Percentiles rank a stretch among this genome's conserved stretches.
Evolutionary conservation across 1,284 basidiomycete species (phyloP).

Genomic region (Phellinidium pouzarii): DNA sequence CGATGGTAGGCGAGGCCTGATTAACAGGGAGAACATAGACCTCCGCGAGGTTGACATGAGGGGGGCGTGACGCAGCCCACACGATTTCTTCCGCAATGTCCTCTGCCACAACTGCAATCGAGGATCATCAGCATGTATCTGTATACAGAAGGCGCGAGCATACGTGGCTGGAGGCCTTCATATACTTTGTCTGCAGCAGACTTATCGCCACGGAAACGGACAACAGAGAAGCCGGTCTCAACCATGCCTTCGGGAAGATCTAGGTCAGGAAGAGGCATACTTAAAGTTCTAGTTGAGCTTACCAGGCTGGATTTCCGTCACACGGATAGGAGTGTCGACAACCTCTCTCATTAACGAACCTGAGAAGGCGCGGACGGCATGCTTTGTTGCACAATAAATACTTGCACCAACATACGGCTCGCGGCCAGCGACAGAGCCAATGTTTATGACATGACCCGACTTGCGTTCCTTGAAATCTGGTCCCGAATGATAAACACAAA

Average conservation of each 20-base stretch:
- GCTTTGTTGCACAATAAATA: conserved; percentile 80
- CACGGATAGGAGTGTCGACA: conserved; percentile 86
- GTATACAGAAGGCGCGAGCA: conserved; percentile 26
- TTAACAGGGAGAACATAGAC: conserved; percentile 75
- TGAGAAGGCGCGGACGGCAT: conserved; percentile 87
- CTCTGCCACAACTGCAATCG: conserved; percentile 40
- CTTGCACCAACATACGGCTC: conserved; percentile 89
- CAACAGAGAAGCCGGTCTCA: conserved; percentile 87
- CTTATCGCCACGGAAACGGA: conserved; percentile 83
- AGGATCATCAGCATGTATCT: not conserved
- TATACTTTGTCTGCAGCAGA: conserved; percentile 84
- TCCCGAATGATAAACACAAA: not conserved
- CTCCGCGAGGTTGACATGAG: conserved; percentile 83
- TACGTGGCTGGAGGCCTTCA: conserved; percentile 74
- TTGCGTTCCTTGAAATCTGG: conserved; percentile 86
- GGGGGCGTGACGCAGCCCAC: conserved; percentile 84
- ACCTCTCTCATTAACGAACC: conserved; percentile 79
- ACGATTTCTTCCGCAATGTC: conserved; percentile 98
- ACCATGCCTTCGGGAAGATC: conserved; percentile 59
- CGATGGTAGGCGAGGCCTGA: conserved; percentile 67
- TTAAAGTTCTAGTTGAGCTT: conserved; percentile 18
- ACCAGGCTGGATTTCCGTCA: conserved; percentile 90
- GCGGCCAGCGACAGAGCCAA: conserved; percentile 88
- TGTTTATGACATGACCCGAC: conserved; percentile 90
- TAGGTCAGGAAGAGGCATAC: not conserved